These are phyloP conservation scores for Wickerhamomyces tratensis DNA, from an alignment of 805 yeast species.

Conservation along the genomic window DNA sequence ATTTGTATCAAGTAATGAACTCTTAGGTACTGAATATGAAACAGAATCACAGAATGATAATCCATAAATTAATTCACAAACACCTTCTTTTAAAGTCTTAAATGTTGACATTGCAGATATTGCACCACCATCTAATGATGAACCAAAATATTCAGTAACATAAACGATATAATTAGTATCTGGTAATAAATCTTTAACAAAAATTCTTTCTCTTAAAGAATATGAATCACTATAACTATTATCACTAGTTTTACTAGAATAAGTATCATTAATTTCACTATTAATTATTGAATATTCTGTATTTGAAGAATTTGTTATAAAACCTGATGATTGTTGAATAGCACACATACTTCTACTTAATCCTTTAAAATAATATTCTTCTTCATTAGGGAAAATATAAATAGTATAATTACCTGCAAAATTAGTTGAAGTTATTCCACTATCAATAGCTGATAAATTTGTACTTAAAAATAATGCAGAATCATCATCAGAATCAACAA, in stretches of 20 bases:
- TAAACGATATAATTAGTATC: conserved; percentile 59
- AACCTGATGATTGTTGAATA: conserved; percentile 32
- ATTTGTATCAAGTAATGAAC: conserved; percentile 22
- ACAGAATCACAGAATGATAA: conserved; percentile 72
- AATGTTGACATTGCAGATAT: conserved; percentile 49
- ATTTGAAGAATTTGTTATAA: neutral
- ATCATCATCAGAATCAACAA: conserved; percentile 63
- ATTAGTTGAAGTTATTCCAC: conserved; percentile 1
- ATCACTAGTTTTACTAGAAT: conserved; percentile 29
- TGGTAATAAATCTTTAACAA: conserved; percentile 47
- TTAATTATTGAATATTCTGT: neutral
- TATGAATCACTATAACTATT: conserved; percentile 9
- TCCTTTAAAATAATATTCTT: conserved; percentile 23
- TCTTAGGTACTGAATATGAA: conserved; percentile 78
- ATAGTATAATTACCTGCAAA: conserved; percentile 23
- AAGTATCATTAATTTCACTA: conserved; percentile 16
- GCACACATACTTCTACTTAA: conserved; percentile 67
- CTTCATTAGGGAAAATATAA: conserved; percentile 36
- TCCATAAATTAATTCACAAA: conserved; percentile 69
- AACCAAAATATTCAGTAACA: conserved; percentile 40
- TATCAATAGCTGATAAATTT: conserved; percentile 25
- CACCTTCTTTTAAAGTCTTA: conserved; percentile 37
- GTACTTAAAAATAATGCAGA: conserved; percentile 62
- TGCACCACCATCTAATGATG: conserved; percentile 46
- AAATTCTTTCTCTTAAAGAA: conserved; percentile 46